Percentiles rank a stretch among this genome's conserved stretches.
These are phyloP conservation scores for Ashbya aceris DNA, from an alignment of 1,139 yeast genomes.

Conservation along the genomic window DNA sequence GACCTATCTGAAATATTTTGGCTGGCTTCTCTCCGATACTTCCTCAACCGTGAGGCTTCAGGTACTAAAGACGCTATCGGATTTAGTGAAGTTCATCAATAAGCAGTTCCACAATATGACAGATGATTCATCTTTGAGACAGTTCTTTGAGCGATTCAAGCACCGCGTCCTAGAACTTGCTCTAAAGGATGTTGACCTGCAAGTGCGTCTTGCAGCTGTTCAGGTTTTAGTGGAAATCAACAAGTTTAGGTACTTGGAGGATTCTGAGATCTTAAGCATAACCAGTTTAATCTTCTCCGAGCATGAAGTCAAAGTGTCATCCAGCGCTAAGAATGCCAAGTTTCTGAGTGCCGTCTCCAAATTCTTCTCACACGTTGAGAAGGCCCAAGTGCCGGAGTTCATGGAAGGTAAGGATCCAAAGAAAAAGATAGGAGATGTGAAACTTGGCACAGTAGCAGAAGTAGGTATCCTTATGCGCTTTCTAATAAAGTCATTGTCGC, in stretches of 20 bases:
- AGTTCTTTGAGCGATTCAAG: slow-evolving; percentile 64
- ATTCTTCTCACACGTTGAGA: slow-evolving; percentile 35
- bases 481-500: slow-evolving; percentile 30
- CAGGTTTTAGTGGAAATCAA: slow-evolving; percentile 48
- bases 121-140: slow-evolving; percentile 44
- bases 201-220: slow-evolving; percentile 46
- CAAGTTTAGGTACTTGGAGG: slow-evolving; percentile 54
- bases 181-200: slow-evolving; percentile 41
- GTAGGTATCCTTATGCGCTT: slow-evolving; percentile 34
- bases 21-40: slow-evolving; percentile 76
- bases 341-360: slow-evolving; percentile 35
- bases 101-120: slow-evolving; percentile 30
- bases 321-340: slow-evolving; percentile 28
- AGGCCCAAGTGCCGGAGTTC: slow-evolving; percentile 31
- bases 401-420: slow-evolving; percentile 32
- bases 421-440: slow-evolving; percentile 25
- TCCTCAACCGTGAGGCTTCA: slow-evolving; percentile 53
- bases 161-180: slow-evolving; percentile 57
- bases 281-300: slow-evolving; percentile 40
- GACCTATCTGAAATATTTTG: slow-evolving; percentile 63
- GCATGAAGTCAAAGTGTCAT: slow-evolving; percentile 27
- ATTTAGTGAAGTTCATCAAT: slow-evolving; percentile 37
- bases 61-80: slow-evolving; percentile 46
- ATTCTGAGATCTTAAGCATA: slow-evolving; percentile 39
- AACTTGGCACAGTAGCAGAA: slow-evolving; percentile 21